These are phyloP conservation scores for Lactifluus subvellereus DNA, from an alignment of 768 basidiomycete species.

Conservation along the genomic window DNA sequence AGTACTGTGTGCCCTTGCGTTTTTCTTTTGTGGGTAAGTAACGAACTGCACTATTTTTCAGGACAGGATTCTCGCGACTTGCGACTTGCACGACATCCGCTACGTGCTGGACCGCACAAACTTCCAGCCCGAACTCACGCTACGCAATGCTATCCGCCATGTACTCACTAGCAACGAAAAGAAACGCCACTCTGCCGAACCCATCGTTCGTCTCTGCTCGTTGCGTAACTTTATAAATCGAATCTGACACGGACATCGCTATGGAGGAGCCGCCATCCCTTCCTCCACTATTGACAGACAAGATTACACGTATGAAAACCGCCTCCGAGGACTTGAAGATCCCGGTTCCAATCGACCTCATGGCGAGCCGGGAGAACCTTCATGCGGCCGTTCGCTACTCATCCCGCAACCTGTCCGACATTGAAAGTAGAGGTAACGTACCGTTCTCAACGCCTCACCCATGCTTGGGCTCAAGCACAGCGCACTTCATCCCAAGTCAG, in stretches of 20 bases:
- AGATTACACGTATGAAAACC: not conserved
- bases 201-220: not conserved
- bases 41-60: constrained; percentile 28
- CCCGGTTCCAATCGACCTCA: constrained; percentile 14
- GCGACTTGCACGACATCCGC: constrained; percentile 50
- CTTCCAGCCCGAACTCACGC: constrained; percentile 63
- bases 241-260: not conserved
- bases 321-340: constrained; percentile 12
- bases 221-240: not conserved
- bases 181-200: not conserved
- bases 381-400: constrained; percentile 3
- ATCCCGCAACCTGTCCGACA: constrained; percentile 16
- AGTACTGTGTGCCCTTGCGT: not conserved
- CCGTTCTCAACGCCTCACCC: not conserved
- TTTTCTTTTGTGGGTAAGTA: not conserved
- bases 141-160: constrained; percentile 68
- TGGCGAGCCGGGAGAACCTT: constrained; percentile 12
- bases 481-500: constrained; percentile 8
- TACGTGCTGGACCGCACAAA: constrained; percentile 70
- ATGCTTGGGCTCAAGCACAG: not conserved
- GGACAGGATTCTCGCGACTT: constrained; percentile 80
- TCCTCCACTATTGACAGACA: constrained; percentile 6
- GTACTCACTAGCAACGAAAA: constrained; percentile 29
- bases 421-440: constrained; percentile 17
- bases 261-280: not conserved